Evolutionary conservation across 495 filamentous ascomycete species (phyloP), one percentile per base, ranked within the genome.

Genomic region (Aspergillus nanangensis): DNA sequence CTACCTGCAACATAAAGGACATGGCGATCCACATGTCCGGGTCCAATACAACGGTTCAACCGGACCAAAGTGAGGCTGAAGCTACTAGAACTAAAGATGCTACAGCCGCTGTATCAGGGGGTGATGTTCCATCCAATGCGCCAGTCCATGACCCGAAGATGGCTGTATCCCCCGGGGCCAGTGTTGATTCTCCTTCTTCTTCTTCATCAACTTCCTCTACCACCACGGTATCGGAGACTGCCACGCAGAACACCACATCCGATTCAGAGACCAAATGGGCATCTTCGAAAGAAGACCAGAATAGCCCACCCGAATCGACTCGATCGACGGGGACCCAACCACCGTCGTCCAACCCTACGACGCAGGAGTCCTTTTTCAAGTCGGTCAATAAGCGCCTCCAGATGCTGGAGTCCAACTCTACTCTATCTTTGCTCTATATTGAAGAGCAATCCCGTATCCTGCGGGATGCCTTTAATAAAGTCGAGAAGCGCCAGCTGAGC

Each of bases 361-460:
- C 89, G 3, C 93, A 98, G 67, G 93, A 96, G 62, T 90, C 85
- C 7, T 97, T 98, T 69, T 98, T 96, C 77, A 97, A 97, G 65
- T 88, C 88, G 5, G 83, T 98, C 4, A 87, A 89, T 49, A 95
- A 96, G 61, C 87, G 93, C 31, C 79, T 98, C 5, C 86, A 90
- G 54, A 79, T 86, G 49, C 83, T 98, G 11, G 93, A 98, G 63
- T 79, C 88, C 17, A 96, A 97, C 64, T 88, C 88, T 5, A 93
- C 90, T 2, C 74, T 98, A 21, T 95, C 90, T 0, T 77, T 98
- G 3, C 87, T 95, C 55, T 98, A 97, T 60, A 96, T 98, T 52
- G 91, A 96, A 68, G 87, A 93, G 40, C 93, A 98, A 59, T 97
- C 93, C 13, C 82, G 81, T 34, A 88, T 95, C 42, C 76, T 98